Evolutionary conservation across 169 alveolate genomes (phyloP).

Genomic region (Eimeria mitis): DNA sequence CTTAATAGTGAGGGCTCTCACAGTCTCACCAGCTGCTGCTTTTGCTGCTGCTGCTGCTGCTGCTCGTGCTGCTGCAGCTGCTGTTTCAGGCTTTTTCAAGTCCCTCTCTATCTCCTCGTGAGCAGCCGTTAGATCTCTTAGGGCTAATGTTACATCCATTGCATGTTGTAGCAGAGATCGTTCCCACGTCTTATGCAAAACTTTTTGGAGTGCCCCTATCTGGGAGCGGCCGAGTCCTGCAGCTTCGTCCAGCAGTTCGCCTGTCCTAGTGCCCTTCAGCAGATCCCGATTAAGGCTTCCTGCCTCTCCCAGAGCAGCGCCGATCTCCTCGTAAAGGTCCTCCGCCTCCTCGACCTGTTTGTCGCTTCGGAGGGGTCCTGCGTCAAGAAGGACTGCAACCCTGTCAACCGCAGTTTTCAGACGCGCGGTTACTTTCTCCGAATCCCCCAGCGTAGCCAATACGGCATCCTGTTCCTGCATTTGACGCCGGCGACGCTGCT

Average conservation of each 20-base stretch:
- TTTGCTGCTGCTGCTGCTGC: neutral
- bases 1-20: neutral
- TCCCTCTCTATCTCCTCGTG: neutral
- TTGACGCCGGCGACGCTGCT: neutral
- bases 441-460: neutral
- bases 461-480: neutral
- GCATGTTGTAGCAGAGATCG: neutral
- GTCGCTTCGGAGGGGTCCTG: neutral
- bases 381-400: neutral
- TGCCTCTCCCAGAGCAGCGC: neutral
- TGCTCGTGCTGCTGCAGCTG: neutral
- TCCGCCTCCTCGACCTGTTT: neutral
- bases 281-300: neutral
- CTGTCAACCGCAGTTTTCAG: neutral
- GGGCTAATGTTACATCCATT: neutral
- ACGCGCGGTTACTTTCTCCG: neutral
- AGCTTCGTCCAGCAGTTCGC: neutral
- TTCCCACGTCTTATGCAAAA: neutral
- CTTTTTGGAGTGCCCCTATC: neutral
- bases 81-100: neutral
- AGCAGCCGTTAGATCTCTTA: neutral
- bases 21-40: neutral
- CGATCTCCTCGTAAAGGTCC: neutral
- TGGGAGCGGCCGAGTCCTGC: neutral
- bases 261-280: neutral